Percentiles rank a stretch among this genome's conserved stretches.
These are phyloP conservation scores for Geranium incanum DNA, from an alignment of 441 rosid genomes.

Conservation along the genomic window DNA sequence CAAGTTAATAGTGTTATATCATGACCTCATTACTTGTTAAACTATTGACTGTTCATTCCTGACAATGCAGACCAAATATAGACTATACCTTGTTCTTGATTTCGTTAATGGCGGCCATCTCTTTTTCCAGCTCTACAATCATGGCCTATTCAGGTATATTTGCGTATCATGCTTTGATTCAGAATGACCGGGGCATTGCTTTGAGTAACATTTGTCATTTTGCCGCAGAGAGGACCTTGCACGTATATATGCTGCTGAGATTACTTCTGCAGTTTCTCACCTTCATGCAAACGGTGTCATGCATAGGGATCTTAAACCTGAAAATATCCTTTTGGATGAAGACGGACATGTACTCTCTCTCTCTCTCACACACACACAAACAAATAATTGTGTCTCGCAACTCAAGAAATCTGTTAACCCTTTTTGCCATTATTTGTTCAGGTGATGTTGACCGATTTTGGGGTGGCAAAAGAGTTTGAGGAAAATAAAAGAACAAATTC, in stretches of 20 bases:
- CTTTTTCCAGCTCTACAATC: conserved; percentile 89
- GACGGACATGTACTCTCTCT: conserved; percentile 70
- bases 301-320: conserved; percentile 98
- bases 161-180: conserved; percentile 1
- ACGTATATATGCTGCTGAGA: conserved; percentile 84
- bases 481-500: conserved; percentile 85
- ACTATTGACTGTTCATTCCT: neutral
- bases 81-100: conserved; percentile 80
- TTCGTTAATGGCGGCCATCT: conserved; percentile 95
- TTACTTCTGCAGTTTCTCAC: conserved; percentile 79
- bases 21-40: too few relatives aligned
- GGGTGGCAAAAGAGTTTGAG: conserved; percentile 78
- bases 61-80: conserved; percentile 67
- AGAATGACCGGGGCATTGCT: neutral
- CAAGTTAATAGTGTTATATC: too few relatives aligned
- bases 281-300: conserved; percentile 89
- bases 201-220: conserved; percentile 21
- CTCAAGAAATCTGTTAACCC: conserved; percentile 12
- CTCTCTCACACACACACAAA: conserved; percentile 10
- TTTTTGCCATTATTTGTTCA: conserved; percentile 18
- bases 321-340: conserved; percentile 72
- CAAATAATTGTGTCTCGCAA: neutral
- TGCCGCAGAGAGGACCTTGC: conserved; percentile 79
- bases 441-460: conserved; percentile 86
- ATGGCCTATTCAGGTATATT: conserved; percentile 83